Base-by-base conservation (phyloP, 257 asterid genomes). In the Solanum appendiculatum region DNA sequence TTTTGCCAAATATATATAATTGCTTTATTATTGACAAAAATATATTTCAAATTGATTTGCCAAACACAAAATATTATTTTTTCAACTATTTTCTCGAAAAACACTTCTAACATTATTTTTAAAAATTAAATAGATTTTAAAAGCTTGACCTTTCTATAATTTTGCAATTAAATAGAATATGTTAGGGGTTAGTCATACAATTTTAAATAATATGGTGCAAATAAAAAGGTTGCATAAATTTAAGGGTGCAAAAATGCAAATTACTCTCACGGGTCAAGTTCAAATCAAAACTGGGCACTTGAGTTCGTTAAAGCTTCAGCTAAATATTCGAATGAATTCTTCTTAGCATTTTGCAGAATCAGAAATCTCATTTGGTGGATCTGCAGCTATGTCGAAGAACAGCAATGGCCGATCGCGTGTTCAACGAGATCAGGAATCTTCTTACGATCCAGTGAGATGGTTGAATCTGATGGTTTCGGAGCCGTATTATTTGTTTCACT, bases 401-500 rank as follows among this genome's bases (percentile, higher is more conserved):
- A 44, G 80, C 83, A 74, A 88, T 87, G 83, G 63, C 70, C 87
- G 88, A 86, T 39, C 68, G 6, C 88, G 86, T 39, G 87, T 72
- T 16, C 87, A 87, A 77, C 69, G 84, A 68, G 66, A 81, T 48
- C 78, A 87, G 15, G 88, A 87, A 72, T 51, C 48, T 29, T 34
- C 84, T 4, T 88, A 72, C 39, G 84, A 92, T 88, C 89, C 88
- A 42, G 27, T 88, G 78, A 88, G 88, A 90, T 92, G 91, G 91
- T 87, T 92, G 92, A 91, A 90, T 89, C 92, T 91, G 66, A 88
- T 92, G 88, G 87, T 92, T 87, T 92, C 97, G 12, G 98, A 97
- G 88, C 98, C 98, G 15, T 94, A 93, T 80, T 97, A 91, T 89
- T 84, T 95, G 75, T 92, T 95, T 87, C 98, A 97, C 88, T 83